Percentiles rank a stretch among this genome's conserved stretches.
phyloP scores from a whole-genome alignment of 2,329 filamentous ascomycete genomes.

The Fusarium protoensiforme region DNA sequence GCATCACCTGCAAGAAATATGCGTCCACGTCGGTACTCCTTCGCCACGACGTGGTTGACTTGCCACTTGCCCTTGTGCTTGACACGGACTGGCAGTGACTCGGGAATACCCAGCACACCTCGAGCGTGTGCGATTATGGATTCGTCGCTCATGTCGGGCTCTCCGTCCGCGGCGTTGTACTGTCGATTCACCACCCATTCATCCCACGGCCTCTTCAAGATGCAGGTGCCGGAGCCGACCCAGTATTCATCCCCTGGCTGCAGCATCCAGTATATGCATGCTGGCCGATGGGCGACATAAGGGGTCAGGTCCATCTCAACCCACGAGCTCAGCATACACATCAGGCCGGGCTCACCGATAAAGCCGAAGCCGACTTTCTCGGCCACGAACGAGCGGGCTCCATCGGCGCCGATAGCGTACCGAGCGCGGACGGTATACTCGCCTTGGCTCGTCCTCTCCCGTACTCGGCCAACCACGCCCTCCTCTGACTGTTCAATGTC shows the following conservation, averaged over 20 bases:
- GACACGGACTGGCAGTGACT: conserved; percentile 18
- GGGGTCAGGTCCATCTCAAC: conserved; percentile 19
- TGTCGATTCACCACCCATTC: conserved; percentile 28
- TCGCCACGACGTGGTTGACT: conserved; percentile 24
- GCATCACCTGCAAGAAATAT: conserved; percentile 60
- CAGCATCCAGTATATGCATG: conserved; percentile 26
- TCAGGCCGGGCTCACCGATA: conserved; percentile 22
- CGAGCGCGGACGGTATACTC: conserved; percentile 19
- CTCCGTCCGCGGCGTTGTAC: conserved; percentile 23
- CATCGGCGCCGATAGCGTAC: conserved; percentile 23
- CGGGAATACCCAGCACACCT: conserved; percentile 5
- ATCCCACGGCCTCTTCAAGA: conserved; percentile 18
- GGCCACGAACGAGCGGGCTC: conserved; percentile 19
- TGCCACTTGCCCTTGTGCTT: conserved; percentile 28
- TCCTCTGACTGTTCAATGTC: conserved; percentile 19
- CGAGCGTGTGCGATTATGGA: conserved; percentile 20
- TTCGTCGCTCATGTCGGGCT: conserved; percentile 23
- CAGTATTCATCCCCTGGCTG: conserved; percentile 23
- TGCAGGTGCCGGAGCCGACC: conserved; percentile 23
- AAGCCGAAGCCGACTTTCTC: conserved; percentile 18
- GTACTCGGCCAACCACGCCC: conserved; percentile 11
- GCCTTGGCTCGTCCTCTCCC: conserved; percentile 7
- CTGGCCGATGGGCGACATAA: conserved; percentile 18
- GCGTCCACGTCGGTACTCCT: conserved; percentile 18
- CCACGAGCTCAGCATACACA: conserved; percentile 23